Base-by-base conservation (phyloP, 73 alveolate genomes). In the Paramecium sonneborni region DNA sequence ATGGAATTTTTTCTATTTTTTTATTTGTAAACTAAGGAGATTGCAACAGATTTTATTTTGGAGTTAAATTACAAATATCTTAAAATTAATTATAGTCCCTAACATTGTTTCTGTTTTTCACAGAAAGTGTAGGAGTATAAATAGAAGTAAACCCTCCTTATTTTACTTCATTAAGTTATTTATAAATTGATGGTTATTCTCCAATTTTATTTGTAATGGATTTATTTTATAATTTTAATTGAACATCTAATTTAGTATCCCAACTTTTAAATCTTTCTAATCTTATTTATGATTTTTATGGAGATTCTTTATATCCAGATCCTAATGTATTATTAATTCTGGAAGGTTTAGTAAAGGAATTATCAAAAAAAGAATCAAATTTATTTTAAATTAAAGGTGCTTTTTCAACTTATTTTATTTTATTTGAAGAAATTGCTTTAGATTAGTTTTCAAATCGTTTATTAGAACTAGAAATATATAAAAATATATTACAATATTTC, bases 401-500 rank as follows among this genome's bases (percentile, higher is more conserved):
- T 41, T 41, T 41, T 8, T 41, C 57, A 41, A 41, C 7, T 8
- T 41, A 7, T 11, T 41, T 41, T 11, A 7, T 41, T 41, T 41
- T 8, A 41, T 7, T 8, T 8, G 7, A 41, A 41, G 57, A 8
- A 11, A 41, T 11, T 15, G 30, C 7, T 18, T 48, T 48, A 15
- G 68, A 18, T 48, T 5, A 48, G 2, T 15, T 48, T 15, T 12
- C 68, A 48, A 15, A 15, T 18, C 24, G 2, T 48, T 48, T 5
- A 48, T 8, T 48, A 2, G 3, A 5, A 10, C 68, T 48, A 8
- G 23, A 48, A 48, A 15, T 15, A 48, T 48, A 4, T 48, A 48
- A 48, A 48, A 15, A 15, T 48, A 5, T 18, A 48, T 48, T 48
- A 48, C 84, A 74, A 74, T 74, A 74, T 74, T 74, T 74, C 87